Percentiles rank a stretch among this genome's conserved stretches.
These are phyloP conservation scores for Hypoxylon sp. DNA, from an alignment of 2,329 filamentous ascomycete genomes.

Conservation along the genomic window DNA sequence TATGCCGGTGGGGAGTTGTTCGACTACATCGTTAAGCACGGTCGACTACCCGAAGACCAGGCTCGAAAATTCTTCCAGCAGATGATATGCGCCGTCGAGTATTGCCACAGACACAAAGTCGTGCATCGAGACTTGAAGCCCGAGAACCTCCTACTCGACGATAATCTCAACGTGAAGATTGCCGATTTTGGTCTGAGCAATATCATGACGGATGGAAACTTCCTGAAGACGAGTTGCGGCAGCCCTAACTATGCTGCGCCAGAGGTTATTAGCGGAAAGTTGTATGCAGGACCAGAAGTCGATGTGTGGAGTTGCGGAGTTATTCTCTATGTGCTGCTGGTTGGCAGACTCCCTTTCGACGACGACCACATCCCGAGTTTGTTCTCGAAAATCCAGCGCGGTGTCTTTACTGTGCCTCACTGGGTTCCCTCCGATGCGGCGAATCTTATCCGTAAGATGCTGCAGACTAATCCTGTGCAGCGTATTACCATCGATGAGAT, in stretches of 20 bases:
- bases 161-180: constrained; percentile 98
- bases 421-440: constrained; percentile 91
- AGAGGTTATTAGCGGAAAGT: constrained; percentile 96
- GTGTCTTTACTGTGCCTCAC: constrained; percentile 90
- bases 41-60: constrained; percentile 88
- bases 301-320: constrained; percentile 98
- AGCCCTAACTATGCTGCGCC: constrained; percentile 98
- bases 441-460: constrained; percentile 88
- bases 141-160: constrained; percentile 94
- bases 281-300: constrained; percentile 97
- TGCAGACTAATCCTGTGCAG: constrained; percentile 94
- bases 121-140: constrained; percentile 98
- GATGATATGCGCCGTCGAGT: constrained; percentile 98
- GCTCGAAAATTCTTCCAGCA: constrained; percentile 99
- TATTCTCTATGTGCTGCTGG: constrained; percentile 86
- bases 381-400: constrained; percentile 97
- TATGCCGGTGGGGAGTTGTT: constrained; percentile 97
- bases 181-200: constrained; percentile 98
- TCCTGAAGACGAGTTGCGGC: constrained; percentile 97
- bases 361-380: constrained; percentile 98
- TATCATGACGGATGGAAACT: constrained; percentile 99
- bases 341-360: constrained; percentile 91
- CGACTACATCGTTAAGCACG: constrained; percentile 96
- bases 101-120: constrained; percentile 98
- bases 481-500: constrained; percentile 95